These are phyloP conservation scores for Aspergillus sp. DNA, from an alignment of 2,329 filamentous ascomycete species.

Conservation along the genomic window DNA sequence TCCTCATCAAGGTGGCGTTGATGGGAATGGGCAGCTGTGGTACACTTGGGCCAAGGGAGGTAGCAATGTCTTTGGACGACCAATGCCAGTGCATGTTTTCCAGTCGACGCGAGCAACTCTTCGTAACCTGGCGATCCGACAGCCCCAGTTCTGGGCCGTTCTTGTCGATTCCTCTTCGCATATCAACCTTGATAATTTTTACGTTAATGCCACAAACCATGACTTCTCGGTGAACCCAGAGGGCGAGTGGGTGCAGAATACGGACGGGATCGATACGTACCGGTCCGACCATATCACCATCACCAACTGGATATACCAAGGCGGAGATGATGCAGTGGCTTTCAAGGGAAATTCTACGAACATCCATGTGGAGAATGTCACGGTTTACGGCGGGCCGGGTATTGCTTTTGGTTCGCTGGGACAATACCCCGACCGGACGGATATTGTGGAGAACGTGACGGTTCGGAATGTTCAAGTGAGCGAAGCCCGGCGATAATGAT, in stretches of 20 bases:
- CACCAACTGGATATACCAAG: slow-evolving; percentile 29
- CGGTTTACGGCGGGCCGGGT: slow-evolving; percentile 41
- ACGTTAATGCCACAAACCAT: slow-evolving; percentile 52
- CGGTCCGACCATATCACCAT: slow-evolving; percentile 49
- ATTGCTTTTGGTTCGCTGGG: slow-evolving; percentile 46
- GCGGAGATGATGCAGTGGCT: slow-evolving; percentile 43
- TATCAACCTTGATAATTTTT: slow-evolving; percentile 56
- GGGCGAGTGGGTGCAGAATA: slow-evolving; percentile 51
- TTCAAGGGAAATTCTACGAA: slow-evolving; percentile 47
- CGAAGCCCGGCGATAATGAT: neutral
- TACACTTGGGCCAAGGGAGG: slow-evolving; percentile 52
- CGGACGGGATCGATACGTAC: slow-evolving; percentile 56
- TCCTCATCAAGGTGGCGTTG: slow-evolving; percentile 55
- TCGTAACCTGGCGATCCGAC: slow-evolving; percentile 51
- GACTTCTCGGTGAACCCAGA: slow-evolving; percentile 21
- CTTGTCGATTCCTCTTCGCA: slow-evolving; percentile 52
- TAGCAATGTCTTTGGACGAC: slow-evolving; percentile 54
- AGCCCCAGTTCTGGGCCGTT: slow-evolving; percentile 55
- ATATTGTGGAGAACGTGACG: slow-evolving; percentile 42
- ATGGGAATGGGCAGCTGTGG: slow-evolving; percentile 64
- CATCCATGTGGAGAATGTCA: slow-evolving; percentile 42
- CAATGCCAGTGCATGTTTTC: slow-evolving; percentile 56
- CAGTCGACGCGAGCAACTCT: slow-evolving; percentile 53
- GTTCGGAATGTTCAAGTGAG: slow-evolving; percentile 35
- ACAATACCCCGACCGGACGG: slow-evolving; percentile 38